Evolutionary conservation across 768 basidiomycete genomes (phyloP), one percentile per base, ranked within the genome.

Genomic region (Leccinum incarnatum): DNA sequence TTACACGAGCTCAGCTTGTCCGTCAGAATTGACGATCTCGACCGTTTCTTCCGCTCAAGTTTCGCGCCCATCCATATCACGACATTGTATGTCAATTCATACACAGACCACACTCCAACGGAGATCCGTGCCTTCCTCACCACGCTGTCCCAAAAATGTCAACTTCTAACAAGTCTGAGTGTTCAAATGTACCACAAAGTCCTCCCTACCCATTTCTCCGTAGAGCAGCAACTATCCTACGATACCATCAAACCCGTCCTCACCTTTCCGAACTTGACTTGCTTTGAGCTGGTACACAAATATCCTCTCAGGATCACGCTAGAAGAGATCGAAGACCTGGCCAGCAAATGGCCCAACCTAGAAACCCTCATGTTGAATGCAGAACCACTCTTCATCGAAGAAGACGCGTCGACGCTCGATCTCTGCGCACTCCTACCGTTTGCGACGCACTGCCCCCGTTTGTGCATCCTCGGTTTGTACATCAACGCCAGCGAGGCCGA

Each of bases 1-100:
- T 72, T 87, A 4, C 78, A 73, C 66, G 84, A 86, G 57, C 74
- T 85, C 42, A 81, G 78, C 4, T 60, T 83, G 50, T 81, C 80
- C 17, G 75, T 75, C 11, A 63, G 70, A n/a, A 74, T 84, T 25
- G 70, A 72, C 5, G 77, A 84, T 54, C 70, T 81, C 21, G 69
- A 78, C 5, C 68, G 67, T 4, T 81, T 87, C 67, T 67, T 87
- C 54, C 66, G 71, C 34, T 65, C 69, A 2, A 61, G 73, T 4
- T 83, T 77, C 56, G 74, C 81, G 0, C 86, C 86, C 0, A 63
- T 66, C 5, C 79, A 80, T 47, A 67, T 88, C 34, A 81, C 78
- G 0, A 71, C 70, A n/a, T 71, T 88, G 6, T 83, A 80, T 63
- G 60, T 87, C 51, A 83, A 84, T 59, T 78, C 81, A 2, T 74